Base-by-base conservation (phyloP, 2,329 filamentous ascomycete genomes). In the Apiospora arundinis region DNA sequence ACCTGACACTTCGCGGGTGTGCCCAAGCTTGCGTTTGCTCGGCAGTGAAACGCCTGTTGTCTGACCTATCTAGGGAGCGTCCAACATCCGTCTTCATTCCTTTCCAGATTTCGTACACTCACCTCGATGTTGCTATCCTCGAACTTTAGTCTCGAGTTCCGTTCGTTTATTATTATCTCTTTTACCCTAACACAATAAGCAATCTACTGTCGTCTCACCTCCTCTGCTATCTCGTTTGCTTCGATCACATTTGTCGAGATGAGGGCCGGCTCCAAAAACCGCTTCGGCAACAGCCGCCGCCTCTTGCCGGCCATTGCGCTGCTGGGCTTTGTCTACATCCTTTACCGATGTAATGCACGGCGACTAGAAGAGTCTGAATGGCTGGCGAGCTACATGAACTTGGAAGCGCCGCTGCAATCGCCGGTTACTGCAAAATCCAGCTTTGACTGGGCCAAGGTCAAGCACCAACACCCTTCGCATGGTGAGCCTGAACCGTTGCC, bases 391-490 rank as follows among this genome's bases (percentile, higher is more conserved):
- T 77, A 75, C 68, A 82, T 82, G 81, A 82, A 82, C 71, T 63
- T 63, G n/a, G 70, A 74, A 49, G 71, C 73, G 49, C 42, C 68
- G 25, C 67, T 73, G 16, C 69, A 60, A 4, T 56, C 70, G 14
- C 48, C 67, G 32, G 45, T 66, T 44, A 40, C 71, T 9, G 77
- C 77, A 6, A 63, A 14, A 14, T 78, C 79, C 72, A 82, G 78
- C 77, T 83, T 84, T 74, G 75, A 84, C 76, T 84, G 82, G 82
- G 74, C 75, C 69, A 73, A 70, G 44, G 79, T 83, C 40, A 66
- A 72, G 11, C 75, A 79, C 45, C 73, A 73, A 28, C 75, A 80
- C 69, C 56, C 28, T 2, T 76, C 79, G 4, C 73, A 75, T 3
- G 73, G 73, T 14, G 71, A 75, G 7, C 72, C 76, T 9, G 73